Conservation (phyloP, 495 filamentous ascomycete species). For the Jackrogersella minutella region DNA sequence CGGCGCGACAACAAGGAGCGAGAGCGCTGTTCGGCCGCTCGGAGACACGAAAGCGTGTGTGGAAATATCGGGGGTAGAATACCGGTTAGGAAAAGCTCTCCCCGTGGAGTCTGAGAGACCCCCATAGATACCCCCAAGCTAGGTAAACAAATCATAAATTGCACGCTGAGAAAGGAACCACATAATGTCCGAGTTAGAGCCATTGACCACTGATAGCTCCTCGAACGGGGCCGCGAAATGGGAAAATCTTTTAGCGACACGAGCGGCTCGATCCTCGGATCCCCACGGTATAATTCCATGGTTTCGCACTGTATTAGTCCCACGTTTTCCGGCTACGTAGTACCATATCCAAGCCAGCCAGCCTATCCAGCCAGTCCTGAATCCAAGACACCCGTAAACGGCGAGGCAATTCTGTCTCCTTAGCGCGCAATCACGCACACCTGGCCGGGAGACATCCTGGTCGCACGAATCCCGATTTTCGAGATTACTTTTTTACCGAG, state of each 20-base stretch:
- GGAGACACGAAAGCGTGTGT: conserved; percentile 31
- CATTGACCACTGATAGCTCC: conserved; percentile 41
- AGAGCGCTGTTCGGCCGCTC: conserved; percentile 30
- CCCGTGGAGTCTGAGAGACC: neutral
- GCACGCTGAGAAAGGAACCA: conserved; percentile 33
- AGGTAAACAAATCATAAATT: conserved; percentile 42
- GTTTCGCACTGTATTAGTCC: conserved; percentile 11
- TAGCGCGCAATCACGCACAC: conserved; percentile 42
- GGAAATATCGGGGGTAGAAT: conserved; percentile 25
- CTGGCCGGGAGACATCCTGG: conserved; percentile 31
- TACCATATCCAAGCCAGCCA: neutral
- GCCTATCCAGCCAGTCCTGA: neutral
- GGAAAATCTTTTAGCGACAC: conserved; percentile 42
- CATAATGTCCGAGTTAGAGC: conserved; percentile 47
- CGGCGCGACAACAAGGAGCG: conserved; percentile 12
- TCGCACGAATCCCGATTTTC: conserved; percentile 41
- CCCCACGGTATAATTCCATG: conserved; percentile 36
- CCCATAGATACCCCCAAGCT: conserved; percentile 19
- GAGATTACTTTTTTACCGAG: conserved; percentile 32
- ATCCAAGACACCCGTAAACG: conserved; percentile 20
- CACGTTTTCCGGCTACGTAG: neutral
- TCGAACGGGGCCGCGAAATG: conserved; percentile 33
- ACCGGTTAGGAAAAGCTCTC: conserved; percentile 25
- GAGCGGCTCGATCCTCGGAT: conserved; percentile 44
- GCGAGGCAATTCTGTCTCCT: conserved; percentile 30